Evolutionary conservation across 2,329 filamentous ascomycete species (phyloP).

Genomic region (Pseudogymnoascus sp.): DNA sequence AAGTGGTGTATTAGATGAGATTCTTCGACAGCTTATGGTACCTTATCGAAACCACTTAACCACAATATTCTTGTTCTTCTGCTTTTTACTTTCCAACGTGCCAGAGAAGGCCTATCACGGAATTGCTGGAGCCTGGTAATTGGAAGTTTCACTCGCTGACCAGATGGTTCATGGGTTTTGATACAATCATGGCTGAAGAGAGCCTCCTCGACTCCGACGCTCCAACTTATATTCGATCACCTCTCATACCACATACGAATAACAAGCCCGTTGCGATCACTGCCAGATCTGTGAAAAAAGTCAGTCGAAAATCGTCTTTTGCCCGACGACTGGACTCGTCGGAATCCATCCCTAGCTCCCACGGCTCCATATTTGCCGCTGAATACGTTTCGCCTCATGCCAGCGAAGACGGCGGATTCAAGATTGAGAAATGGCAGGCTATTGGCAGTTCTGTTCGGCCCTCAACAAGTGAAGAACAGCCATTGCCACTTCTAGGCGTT

Average conservation of each 20-base stretch:
- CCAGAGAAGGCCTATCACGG: background rate
- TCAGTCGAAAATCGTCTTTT: slow-evolving; percentile 31
- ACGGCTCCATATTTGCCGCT: slow-evolving; percentile 36
- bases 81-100: slow-evolving; percentile 9
- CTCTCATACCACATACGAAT: slow-evolving; percentile 1
- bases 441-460: slow-evolving; percentile 17
- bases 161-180: background rate
- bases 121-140: background rate
- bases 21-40: background rate
- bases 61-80: slow-evolving; percentile 4
- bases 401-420: slow-evolving; percentile 25
- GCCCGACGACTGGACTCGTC: slow-evolving; percentile 31
- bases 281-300: slow-evolving; percentile 17
- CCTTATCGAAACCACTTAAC: slow-evolving; percentile 9
- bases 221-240: background rate
- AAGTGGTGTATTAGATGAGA: background rate
- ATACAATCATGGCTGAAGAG: background rate
- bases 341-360: slow-evolving; percentile 33
- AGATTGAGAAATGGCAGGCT: slow-evolving; percentile 18
- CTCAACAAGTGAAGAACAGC: background rate
- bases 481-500: slow-evolving; percentile 22
- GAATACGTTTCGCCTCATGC: slow-evolving; percentile 31
- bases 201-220: slow-evolving; percentile 1
- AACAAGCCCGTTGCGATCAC: background rate
- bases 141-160: background rate